phyloP scores from a whole-genome alignment of 345 rosid genomes.

The Gossypium bickii region DNA sequence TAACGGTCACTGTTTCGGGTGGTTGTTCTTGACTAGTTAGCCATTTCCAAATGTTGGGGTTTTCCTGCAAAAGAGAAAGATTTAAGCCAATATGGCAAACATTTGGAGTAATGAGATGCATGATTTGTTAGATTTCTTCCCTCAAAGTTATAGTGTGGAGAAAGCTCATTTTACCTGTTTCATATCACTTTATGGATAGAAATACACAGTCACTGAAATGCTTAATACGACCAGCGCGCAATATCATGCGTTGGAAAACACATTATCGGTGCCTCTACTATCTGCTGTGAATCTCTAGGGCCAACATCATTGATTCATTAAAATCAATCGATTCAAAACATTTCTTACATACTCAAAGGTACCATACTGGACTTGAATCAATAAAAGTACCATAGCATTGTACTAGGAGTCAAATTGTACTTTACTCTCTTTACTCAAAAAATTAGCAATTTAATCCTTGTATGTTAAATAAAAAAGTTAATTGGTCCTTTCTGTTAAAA shows the following conservation, averaged over 20 bases:
- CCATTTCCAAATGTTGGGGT: slow-evolving; percentile 98
- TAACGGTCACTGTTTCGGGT: slow-evolving; percentile 57
- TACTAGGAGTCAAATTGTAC: too few species aligned
- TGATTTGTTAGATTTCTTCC: neutral
- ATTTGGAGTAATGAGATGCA: neutral
- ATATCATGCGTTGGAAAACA: neutral
- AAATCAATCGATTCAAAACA: too few species aligned
- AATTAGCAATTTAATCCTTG: too few species aligned
- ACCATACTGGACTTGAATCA: too few species aligned
- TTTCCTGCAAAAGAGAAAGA: slow-evolving; percentile 51
- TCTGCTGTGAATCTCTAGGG: neutral
- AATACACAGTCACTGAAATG: neutral
- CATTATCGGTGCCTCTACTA: neutral
- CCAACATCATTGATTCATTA: neutral
- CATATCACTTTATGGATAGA: neutral
- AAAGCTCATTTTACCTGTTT: neutral
- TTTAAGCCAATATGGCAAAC: neutral
- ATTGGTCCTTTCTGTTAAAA: too few species aligned
- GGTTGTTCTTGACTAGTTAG: slow-evolving; percentile 80
- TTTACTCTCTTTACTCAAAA: too few species aligned
- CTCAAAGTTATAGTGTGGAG: neutral
- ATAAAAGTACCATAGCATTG: too few species aligned
- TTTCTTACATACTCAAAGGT: too few species aligned
- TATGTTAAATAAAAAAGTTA: too few species aligned
- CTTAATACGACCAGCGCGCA: neutral